These are phyloP conservation scores for Lecanicillium sp. DNA, from an alignment of 2,329 filamentous ascomycete species.

Conservation along the genomic window DNA sequence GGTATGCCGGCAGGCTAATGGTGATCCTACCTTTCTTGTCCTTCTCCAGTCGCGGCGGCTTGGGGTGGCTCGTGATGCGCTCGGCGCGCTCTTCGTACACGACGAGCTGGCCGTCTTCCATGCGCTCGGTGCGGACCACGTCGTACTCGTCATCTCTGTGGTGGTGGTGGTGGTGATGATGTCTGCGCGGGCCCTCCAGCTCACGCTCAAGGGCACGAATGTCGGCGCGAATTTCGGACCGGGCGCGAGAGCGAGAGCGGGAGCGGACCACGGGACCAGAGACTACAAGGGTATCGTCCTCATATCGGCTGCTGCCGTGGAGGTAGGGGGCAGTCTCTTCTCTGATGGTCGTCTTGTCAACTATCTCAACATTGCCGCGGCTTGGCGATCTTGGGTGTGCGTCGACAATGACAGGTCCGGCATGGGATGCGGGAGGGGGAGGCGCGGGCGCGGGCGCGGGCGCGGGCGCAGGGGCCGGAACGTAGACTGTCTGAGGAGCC, in stretches of 20 bases:
- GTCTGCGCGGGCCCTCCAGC: conserved; percentile 36
- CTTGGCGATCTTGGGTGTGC: conserved; percentile 27
- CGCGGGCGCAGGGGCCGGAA: conserved; percentile 21
- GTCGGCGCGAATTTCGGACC: conserved; percentile 61
- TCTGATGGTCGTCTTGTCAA: conserved; percentile 42
- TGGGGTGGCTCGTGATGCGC: conserved; percentile 44
- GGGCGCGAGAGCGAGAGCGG: conserved; percentile 36
- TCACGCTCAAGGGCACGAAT: conserved; percentile 61
- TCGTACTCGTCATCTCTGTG: conserved; percentile 40
- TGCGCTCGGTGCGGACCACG: conserved; percentile 49
- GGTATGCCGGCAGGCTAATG: conserved; percentile 71
- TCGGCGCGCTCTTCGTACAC: conserved; percentile 57
- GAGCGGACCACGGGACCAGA: conserved; percentile 38
- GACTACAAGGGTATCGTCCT: conserved; percentile 26
- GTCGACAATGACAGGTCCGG: conserved; percentile 28
- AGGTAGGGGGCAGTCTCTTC: conserved; percentile 41
- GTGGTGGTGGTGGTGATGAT: conserved; percentile 21
- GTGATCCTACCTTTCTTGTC: conserved; percentile 95
- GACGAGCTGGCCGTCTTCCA: conserved; percentile 56
- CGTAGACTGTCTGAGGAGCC: conserved; percentile 13
- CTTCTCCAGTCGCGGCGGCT: conserved; percentile 68
- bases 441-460: conserved; percentile 18
- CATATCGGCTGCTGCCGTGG: conserved; percentile 22
- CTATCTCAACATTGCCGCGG: conserved; percentile 29
- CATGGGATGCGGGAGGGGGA: conserved; percentile 16